Evolutionary conservation across 306 rosid genomes (phyloP), one percentile per base, ranked within the genome.

Genomic region (Chamaecrista fasciculata): DNA sequence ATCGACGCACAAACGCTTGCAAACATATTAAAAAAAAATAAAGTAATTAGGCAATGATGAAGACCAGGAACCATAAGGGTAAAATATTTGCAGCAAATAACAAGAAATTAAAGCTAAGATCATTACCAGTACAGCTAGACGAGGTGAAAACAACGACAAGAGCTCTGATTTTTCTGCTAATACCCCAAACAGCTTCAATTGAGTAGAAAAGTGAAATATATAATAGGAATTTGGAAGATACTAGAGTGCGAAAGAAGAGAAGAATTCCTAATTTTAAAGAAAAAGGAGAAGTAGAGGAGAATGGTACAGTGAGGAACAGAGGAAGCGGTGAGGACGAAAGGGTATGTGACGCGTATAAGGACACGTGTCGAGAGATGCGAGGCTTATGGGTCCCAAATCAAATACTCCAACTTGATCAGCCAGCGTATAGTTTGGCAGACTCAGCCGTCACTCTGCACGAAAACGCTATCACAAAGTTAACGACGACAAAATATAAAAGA

Each of bases 311-410:
- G 62, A 12, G 20, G 48, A 33, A 33, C 36, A 16, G 2, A 0
- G 19, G 10, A 67, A 4, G 29, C 55, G 25, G 42, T 43, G 47
- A 12, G 21, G 42, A 24, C 20, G 76, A 19, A 40, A 71, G 44
- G 25, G 37, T 18, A 33, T 12, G 58, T 48, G 80, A 76, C 73
- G 83, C 20, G 44, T 25, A 57, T 2, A 12, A 3, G 0, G 79
- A 67, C 85, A 77, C 86, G 83, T 86, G 86, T 62, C 1, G 66
- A 49, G 1, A 62, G 83, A 61, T 34, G 44, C 31, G 62, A 33
- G 5, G 2, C 1, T 11, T 51, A 3, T 42, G 55, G 80, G 76
- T 33, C 79, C 76, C 58, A 47, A 6, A 23, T 18, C 15, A 12
- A 26, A 77, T 6, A 44, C 62, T 19, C 19, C 2, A 1, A 10